Conservation (phyloP, 768 basidiomycete genomes). For the Porphyrellus cyaneotinctus region DNA sequence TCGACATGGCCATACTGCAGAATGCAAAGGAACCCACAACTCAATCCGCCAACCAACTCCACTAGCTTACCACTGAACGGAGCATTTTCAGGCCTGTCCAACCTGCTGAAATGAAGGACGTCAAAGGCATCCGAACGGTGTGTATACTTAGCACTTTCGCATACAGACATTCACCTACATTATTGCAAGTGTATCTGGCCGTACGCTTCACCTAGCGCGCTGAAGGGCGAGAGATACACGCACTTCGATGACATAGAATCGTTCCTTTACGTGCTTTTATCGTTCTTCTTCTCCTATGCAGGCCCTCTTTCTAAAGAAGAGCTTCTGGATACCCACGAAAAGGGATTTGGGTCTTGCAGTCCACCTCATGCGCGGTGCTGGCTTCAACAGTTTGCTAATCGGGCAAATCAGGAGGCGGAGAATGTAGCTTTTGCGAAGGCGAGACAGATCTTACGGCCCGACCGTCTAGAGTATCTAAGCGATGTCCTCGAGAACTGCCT, state of each 20-base stretch:
- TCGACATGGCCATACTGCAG: conserved; percentile 19
- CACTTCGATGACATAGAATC: conserved; percentile 12
- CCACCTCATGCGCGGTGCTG: conserved; percentile 6
- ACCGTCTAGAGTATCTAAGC: no score
- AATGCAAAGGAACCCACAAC: not conserved
- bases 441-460: no score
- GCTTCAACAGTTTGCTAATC: not conserved
- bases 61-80: not conserved
- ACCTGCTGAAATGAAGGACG: not conserved
- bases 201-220: not conserved
- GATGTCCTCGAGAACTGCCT: no score
- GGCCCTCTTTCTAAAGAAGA: not conserved
- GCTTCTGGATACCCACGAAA: not conserved
- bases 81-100: not conserved
- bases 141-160: not conserved
- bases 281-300: conserved; percentile 2
- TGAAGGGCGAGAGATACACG: not conserved
- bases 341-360: conserved; percentile 6
- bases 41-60: not conserved
- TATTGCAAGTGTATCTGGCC: not conserved
- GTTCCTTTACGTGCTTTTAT: conserved; percentile 2
- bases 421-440: no score
- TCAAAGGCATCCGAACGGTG: not conserved
- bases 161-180: not conserved
- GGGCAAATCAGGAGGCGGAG: not conserved